Percentiles rank a stretch among this genome's conserved stretches.
Evolutionary conservation across 495 filamentous ascomycete genomes (phyloP).

Genomic region (Penicillium daleae): DNA sequence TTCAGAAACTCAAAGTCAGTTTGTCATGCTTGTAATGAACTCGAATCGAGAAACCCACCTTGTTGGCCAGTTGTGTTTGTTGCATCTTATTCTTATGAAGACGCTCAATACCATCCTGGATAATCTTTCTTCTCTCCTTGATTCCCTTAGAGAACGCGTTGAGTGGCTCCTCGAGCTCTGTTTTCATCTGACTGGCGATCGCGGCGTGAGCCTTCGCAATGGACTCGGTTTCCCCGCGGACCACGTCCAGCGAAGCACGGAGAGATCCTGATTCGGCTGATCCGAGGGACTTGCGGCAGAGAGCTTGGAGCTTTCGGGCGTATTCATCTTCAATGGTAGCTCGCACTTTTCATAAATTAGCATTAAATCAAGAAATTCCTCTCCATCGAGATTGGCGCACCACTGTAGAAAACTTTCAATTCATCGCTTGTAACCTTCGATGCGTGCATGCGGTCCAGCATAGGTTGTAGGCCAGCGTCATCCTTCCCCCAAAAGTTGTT

Average conservation of each 20-base stretch:
- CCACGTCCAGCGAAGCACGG: constrained; percentile 77
- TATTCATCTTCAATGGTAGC: constrained; percentile 97
- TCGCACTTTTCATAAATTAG: constrained; percentile 61
- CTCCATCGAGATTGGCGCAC: constrained; percentile 44
- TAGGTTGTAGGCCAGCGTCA: constrained; percentile 89
- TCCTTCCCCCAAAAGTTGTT: constrained; percentile 99
- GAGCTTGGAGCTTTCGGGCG: constrained; percentile 82
- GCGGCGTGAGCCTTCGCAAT: constrained; percentile 92
- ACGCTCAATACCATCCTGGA: constrained; percentile 91
- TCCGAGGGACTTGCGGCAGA: constrained; percentile 87
- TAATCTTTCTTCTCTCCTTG: constrained; percentile 94
- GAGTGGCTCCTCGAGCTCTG: constrained; percentile 93
- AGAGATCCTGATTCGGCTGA: constrained; percentile 87
- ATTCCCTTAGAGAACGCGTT: constrained; percentile 88
- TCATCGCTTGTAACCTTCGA: constrained; percentile 96
- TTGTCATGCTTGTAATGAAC: not conserved
- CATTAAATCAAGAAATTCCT: not conserved
- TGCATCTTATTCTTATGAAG: constrained; percentile 89
- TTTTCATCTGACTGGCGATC: constrained; percentile 93
- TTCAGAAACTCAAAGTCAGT: constrained; percentile 41
- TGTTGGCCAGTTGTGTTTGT: constrained; percentile 89
- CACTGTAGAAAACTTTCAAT: constrained; percentile 85
- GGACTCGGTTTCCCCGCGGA: constrained; percentile 89
- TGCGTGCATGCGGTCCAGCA: constrained; percentile 95
- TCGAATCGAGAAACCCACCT: constrained; percentile 54